Percentiles rank a stretch among this genome's conserved stretches.
Conservation (phyloP, 352 stramenopile genomes). For the Pythium aristosporum region DNA sequence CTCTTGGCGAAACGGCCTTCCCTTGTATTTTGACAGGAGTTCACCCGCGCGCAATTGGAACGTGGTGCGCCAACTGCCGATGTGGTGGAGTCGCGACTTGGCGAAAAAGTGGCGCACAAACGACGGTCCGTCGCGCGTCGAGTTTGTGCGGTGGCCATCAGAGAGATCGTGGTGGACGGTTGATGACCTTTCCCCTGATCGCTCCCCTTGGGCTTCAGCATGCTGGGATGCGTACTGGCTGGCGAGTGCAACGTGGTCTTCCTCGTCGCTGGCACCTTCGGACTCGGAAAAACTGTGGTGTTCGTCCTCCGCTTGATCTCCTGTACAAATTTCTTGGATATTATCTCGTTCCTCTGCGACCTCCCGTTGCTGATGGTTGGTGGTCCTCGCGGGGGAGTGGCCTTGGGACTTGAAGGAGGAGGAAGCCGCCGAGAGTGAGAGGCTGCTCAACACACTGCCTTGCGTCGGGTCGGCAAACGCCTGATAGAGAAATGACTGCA, state of each 20-base stretch:
- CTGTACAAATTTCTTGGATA: background rate
- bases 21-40: conserved; percentile 67
- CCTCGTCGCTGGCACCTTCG: conserved; percentile 28
- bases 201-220: background rate
- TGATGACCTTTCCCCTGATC: background rate
- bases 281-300: conserved; percentile 29
- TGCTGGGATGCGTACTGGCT: conserved; percentile 24
- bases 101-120: conserved; percentile 83
- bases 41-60: conserved; percentile 69
- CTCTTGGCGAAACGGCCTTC: conserved; percentile 35
- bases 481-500: conserved; percentile 83
- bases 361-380: background rate
- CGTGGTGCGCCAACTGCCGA: conserved; percentile 73
- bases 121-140: conserved; percentile 61
- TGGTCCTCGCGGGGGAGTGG: background rate
- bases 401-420: conserved; percentile 4
- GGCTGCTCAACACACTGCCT: conserved; percentile 33
- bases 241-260: conserved; percentile 17
- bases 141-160: conserved; percentile 39
- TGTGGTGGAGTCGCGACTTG: conserved; percentile 85
- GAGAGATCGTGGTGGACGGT: background rate
- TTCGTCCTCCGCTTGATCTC: background rate
- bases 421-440: conserved; percentile 19
- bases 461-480: conserved; percentile 81
- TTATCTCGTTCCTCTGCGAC: background rate